These are phyloP conservation scores for Thalassiosira livingstoniorum DNA, from an alignment of 352 stramenopile genomes.

Conservation along the genomic window DNA sequence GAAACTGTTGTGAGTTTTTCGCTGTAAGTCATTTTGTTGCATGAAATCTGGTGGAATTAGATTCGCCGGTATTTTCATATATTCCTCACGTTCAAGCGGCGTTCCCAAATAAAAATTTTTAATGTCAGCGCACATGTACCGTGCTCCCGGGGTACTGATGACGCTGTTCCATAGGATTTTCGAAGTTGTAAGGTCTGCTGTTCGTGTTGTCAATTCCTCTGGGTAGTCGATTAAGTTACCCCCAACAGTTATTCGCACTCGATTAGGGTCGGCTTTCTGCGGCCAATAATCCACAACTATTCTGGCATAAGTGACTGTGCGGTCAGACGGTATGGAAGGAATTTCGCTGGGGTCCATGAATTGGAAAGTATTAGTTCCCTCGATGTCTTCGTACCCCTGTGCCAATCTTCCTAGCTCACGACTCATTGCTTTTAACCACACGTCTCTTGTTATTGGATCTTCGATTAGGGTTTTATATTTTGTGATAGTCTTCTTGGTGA, in stretches of 20 bases:
- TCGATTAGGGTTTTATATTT: constrained; percentile 17
- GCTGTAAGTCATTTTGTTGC: not conserved
- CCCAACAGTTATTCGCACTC: constrained; percentile 34
- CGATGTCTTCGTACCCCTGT: constrained; percentile 1
- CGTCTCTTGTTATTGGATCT: not conserved
- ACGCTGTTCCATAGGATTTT: constrained; percentile 37
- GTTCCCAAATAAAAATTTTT: too few species aligned
- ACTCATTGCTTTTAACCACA: constrained; percentile 29
- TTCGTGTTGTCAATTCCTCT: too few species aligned
- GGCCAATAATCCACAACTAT: constrained; percentile 37
- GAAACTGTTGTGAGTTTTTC: not conserved
- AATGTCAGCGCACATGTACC: too few species aligned
- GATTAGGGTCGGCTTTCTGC: constrained; percentile 33
- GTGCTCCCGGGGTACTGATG: constrained; percentile 22
- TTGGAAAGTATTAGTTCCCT: constrained; percentile 39
- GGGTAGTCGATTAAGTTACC: too few species aligned
- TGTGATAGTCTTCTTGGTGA: constrained; percentile 30
- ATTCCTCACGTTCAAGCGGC: constrained; percentile 47
- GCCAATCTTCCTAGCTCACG: constrained; percentile 49
- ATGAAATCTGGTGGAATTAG: constrained; percentile 49
- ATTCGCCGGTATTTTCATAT: constrained; percentile 47
- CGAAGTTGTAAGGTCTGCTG: too few species aligned
- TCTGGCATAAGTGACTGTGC: constrained; percentile 41
- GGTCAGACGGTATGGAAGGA: constrained; percentile 22
- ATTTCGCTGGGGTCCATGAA: constrained; percentile 47